phyloP scores from a whole-genome alignment of 2,329 filamentous ascomycete genomes.

The Volutella citrinella region DNA sequence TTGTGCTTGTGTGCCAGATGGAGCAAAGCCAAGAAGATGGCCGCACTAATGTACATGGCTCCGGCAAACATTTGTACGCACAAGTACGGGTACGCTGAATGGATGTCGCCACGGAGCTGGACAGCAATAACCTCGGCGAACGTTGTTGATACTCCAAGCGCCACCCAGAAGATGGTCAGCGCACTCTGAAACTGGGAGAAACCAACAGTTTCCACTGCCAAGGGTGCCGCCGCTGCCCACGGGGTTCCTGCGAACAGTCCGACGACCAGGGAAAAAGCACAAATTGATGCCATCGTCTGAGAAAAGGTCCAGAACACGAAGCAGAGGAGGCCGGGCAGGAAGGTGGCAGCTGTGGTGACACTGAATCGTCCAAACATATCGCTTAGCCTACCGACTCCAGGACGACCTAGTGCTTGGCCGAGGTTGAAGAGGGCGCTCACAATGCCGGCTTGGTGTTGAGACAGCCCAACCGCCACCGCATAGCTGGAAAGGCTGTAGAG shows the following conservation, averaged over 20 bases:
- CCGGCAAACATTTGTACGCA: background rate
- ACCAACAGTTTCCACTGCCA: slow-evolving; percentile 6
- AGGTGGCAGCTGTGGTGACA: slow-evolving; percentile 52
- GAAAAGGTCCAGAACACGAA: slow-evolving; percentile 62
- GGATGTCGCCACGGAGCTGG: background rate
- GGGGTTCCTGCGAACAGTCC: slow-evolving; percentile 45
- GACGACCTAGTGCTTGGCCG: slow-evolving; percentile 56
- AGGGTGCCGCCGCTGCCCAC: slow-evolving; percentile 7
- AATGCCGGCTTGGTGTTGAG: slow-evolving; percentile 54
- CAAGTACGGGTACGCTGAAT: too few species aligned
- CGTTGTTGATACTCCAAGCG: slow-evolving; percentile 4
- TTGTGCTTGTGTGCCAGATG: too few species aligned
- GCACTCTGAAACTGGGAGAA: slow-evolving; percentile 4
- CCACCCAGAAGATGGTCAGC: slow-evolving; percentile 5
- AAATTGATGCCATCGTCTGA: slow-evolving; percentile 53
- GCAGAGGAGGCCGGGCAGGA: slow-evolving; percentile 41
- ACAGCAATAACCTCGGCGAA: slow-evolving; percentile 7
- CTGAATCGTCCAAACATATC: slow-evolving; percentile 61
- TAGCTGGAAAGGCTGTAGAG: slow-evolving; percentile 63
- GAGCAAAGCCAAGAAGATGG: too few species aligned
- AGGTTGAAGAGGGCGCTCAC: slow-evolving; percentile 61
- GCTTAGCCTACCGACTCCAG: slow-evolving; percentile 60
- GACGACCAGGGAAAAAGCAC: slow-evolving; percentile 56
- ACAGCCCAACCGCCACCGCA: slow-evolving; percentile 55
- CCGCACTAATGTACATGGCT: background rate